phyloP scores from a whole-genome alignment of 164 flowering plant genomes.

The Annona cherimola region DNA sequence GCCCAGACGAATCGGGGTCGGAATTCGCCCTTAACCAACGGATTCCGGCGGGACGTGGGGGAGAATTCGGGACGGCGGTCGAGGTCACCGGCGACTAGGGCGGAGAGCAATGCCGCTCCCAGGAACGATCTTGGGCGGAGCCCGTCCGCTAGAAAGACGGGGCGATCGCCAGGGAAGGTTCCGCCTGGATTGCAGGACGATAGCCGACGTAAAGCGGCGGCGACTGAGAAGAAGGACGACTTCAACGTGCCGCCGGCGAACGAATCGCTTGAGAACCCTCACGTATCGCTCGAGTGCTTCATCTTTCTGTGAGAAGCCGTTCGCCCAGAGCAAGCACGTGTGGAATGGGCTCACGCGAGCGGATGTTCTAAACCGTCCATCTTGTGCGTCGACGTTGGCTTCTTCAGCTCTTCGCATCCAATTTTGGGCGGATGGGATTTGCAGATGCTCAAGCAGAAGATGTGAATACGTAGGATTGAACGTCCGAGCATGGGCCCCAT shows the following conservation, averaged over 20 bases:
- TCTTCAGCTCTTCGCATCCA: too few species aligned
- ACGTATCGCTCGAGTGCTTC: conserved; percentile 64
- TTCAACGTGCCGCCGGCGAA: conserved; percentile 4
- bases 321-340: background rate
- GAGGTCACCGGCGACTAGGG: conserved; percentile 21
- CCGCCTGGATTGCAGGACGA: conserved; percentile 3
- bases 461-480: background rate
- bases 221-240: conserved; percentile 13
- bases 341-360: background rate
- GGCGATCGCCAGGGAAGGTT: conserved; percentile 31
- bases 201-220: background rate
- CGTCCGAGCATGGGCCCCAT: background rate
- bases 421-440: background rate
- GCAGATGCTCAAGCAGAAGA: too few species aligned
- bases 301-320: conserved; percentile 37
- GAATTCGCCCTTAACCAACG: background rate
- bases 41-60: conserved; percentile 16
- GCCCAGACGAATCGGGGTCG: background rate
- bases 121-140: conserved; percentile 24
- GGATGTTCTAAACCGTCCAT: background rate
- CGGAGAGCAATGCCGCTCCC: conserved; percentile 34
- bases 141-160: conserved; percentile 7
- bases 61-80: conserved; percentile 37
- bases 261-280: conserved; percentile 60
- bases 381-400: background rate